Base-by-base conservation (phyloP, 1,284 basidiomycete species). In the Peniophora sp. region DNA sequence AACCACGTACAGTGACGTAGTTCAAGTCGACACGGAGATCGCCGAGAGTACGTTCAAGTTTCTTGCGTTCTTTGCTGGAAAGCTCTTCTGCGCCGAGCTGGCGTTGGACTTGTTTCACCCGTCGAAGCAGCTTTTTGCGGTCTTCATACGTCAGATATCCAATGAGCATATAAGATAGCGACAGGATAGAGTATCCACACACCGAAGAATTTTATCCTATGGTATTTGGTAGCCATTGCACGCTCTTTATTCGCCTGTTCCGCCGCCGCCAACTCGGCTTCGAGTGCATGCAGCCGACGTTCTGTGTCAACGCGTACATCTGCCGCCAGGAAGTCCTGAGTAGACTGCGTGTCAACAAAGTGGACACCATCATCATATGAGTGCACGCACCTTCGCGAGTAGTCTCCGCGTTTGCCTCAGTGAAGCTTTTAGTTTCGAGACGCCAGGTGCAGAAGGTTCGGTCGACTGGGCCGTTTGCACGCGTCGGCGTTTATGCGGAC, bases 191-290 rank as follows among this genome's bases (percentile, higher is more conserved):
- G 35, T n/a, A 50, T 32, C 24, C 11, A 70, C 81, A 55, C 56
- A 90, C 90, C 91, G 57, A 94, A 94, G 69, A 94, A 94, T 66
- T 92, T 94, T 61, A 92, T 72, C 67, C 82, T 89, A 60, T 92
- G 92, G 65, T 95, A 95, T 56, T 78, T 78, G 42, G 76, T 67
- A 0, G 89, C 86, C 58, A 89, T 72, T 46, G 79, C 70, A 47
- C 83, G 79, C 65, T 93, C 92, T 60, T 87, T 86, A 12, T 72
- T 70, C 49, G 71, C 68, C 51, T 59, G 60, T 63, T 83, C 75
- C 1, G 83, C 83, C 55, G 72, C 75, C 24, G 76, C 77, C 18
- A 94, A 73, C 60, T 95, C 92, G 6, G 73, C 75, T 63, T 93
- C 83, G 8, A 94, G 74, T 2, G 83, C 76, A 58, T 81, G 83